Base-by-base conservation (phyloP, 1,139 yeast species). In the Geotrichum histeridarum region DNA sequence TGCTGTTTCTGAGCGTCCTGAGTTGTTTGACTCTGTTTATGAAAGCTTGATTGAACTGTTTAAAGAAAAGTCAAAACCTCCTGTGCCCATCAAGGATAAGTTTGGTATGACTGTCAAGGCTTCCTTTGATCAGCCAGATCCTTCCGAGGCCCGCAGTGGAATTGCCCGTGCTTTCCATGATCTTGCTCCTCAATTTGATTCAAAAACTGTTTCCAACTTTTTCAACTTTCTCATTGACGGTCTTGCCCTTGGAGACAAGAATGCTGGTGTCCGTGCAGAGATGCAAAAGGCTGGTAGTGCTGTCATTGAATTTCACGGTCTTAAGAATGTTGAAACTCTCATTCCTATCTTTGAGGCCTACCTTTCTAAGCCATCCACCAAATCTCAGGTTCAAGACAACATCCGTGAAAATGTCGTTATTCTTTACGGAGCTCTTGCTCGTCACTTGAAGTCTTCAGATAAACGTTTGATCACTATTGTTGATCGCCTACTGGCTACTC, bases 271-370 rank as follows among this genome's bases (percentile, higher is more conserved):
- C 2, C 82, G 93, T 56, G 86, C 83, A 60, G 94, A 86, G 66
- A 77, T 91, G 67, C 90, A 89, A 65, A 93, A 85, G 56, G 94
- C 96, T n/a, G 99, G 96, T 54, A 77, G 85, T 55, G 81, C 78
- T 43, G 76, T 88, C 41, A 81, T 93, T 53, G 77, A 82, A 48
- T 64, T 67, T 1, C 86, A 84, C 61, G 96, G 96, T 17, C 74
- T 80, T 18, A 67, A 70, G 4, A 75, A 77, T 56, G 84, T 90
- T 32, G 95, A 89, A 65, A 71, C 74, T 1, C 75, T 93, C 64
- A 83, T 89, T 61, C 86, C 93, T 1, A 76, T 90, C 18, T 86
- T 93, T 63, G 98, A 91, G 69, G 64, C 66, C 3, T 77, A 80
- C 56, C 76, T 85, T 54, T 61, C 63, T 14, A 59, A 55, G 56